These are phyloP conservation scores for Amanita pallidorosea DNA, from an alignment of 768 basidiomycete genomes.

Conservation along the genomic window DNA sequence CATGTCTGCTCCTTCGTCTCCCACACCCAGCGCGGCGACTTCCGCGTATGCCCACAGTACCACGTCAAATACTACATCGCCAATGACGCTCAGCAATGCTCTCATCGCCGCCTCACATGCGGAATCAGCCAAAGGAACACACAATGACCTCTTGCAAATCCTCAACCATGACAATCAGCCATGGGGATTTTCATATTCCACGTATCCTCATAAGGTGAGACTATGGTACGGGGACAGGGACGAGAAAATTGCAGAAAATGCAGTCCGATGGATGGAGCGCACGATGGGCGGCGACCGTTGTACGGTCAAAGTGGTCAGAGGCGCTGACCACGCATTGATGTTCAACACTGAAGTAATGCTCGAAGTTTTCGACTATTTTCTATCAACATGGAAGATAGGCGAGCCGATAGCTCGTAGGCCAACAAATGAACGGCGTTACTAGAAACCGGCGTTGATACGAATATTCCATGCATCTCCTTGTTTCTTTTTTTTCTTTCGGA, in stretches of 20 bases:
- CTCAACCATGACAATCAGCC: slow-evolving; percentile 81
- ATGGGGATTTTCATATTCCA: slow-evolving; percentile 84
- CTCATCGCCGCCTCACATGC: slow-evolving; percentile 92
- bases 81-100: slow-evolving; percentile 77
- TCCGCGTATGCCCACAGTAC: slow-evolving; percentile 21
- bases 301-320: slow-evolving; percentile 70
- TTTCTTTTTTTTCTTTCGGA: neutral
- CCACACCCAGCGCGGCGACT: slow-evolving; percentile 33
- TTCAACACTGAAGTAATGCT: slow-evolving; percentile 82
- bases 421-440: neutral
- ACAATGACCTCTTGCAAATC: slow-evolving; percentile 85
- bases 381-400: slow-evolving; percentile 40
- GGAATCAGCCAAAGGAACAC: slow-evolving; percentile 85
- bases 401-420: slow-evolving; percentile 3
- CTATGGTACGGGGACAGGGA: slow-evolving; percentile 94
- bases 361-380: slow-evolving; percentile 67
- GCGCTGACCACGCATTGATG: slow-evolving; percentile 91
- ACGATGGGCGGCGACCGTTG: slow-evolving; percentile 70
- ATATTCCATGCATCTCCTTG: neutral
- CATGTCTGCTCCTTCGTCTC: slow-evolving; percentile 38
- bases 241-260: slow-evolving; percentile 87
- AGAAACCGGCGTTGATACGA: neutral
- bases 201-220: slow-evolving; percentile 64
- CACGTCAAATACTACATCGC: slow-evolving; percentile 33
- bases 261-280: slow-evolving; percentile 87